A percentile compares a stretch with the other conserved stretches of the same genome.
Evolutionary conservation across 495 filamentous ascomycete species (phyloP).

Genomic region (Schizothecium vesticola): DNA sequence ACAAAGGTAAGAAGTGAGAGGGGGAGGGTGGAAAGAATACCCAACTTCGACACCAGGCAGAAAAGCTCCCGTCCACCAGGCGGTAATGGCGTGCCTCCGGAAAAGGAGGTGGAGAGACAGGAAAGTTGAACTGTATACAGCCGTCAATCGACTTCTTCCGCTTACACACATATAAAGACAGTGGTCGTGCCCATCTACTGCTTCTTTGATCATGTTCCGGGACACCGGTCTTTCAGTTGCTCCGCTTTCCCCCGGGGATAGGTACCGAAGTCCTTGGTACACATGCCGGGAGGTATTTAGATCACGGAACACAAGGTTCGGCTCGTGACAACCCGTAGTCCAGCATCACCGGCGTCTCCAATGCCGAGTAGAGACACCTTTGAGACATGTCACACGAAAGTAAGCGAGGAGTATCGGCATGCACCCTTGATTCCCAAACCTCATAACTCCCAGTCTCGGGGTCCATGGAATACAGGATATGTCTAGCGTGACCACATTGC

Average conservation of each 20-base stretch:
- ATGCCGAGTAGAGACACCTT: neutral
- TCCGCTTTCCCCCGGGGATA: neutral
- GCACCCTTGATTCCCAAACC: neutral
- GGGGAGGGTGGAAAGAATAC: neutral
- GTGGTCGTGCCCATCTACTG: too few species aligned
- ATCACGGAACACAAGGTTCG: neutral
- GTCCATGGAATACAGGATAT: neutral
- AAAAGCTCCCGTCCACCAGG: too few species aligned
- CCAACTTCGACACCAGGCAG: too few species aligned
- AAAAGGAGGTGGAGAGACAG: too few species aligned
- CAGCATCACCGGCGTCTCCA: neutral
- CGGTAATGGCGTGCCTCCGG: too few species aligned
- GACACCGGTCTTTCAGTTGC: neutral
- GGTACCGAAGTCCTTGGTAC: neutral
- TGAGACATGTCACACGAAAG: neutral
- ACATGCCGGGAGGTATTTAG: neutral
- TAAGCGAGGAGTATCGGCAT: neutral
- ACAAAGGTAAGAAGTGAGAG: neutral
- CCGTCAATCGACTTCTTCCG: too few species aligned
- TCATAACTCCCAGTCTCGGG: neutral
- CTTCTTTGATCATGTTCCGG: neutral
- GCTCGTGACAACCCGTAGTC: neutral
- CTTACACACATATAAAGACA: too few species aligned
- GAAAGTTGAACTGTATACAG: too few species aligned
- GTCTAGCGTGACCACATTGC: too few species aligned